Evolutionary conservation across 495 filamentous ascomycete species (phyloP), one percentile per base, ranked within the genome.

Genomic region (Annulohypoxylon maeteangense): DNA sequence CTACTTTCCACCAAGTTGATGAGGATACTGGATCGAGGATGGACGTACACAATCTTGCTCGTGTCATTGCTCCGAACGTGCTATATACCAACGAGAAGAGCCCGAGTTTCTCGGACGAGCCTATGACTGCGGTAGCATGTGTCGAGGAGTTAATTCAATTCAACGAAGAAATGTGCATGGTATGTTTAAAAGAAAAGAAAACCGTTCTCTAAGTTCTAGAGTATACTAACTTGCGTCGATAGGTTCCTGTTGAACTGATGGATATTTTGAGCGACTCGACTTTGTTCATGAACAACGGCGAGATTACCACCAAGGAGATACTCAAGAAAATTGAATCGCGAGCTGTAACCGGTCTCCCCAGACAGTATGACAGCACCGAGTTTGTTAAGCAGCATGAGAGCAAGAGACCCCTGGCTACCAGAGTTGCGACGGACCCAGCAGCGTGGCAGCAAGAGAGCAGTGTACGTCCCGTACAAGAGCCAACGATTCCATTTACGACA

Each of bases 31-130:
- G 95, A 20, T 97, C 93, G 75, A 98, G 98, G 84, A 99, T 99
- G 95, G 95, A 99, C 79, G 93, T 95, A 54, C 94, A 97, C 79
- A 99, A 99, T 75, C 87, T 99, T 59, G 93, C 95, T 6, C 98
- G 96, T n/a, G 95, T 99, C 65, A 97, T 99, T 70, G 93, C 94
- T 5, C 95, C 95, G 0, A 99, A 99, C 68, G 91, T 99, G 59
- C 88, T 99, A 12, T 93, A 92, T 72, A 89, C 91, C 10, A 90
- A 84, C 68, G 85, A 86, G 47, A 89, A 88, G 68, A 78, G 73
- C 16, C 86, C 89, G 11, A 85, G 81, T 31, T 87, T 92, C 71
- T 93, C 95, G 72, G 90, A 91, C 70, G 87, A 91, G 42, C 95
- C 92, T 71, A 97, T 98, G 84, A 85, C 91, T 71, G 92, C 94